These are phyloP conservation scores for Neurospora terricola DNA, from an alignment of 495 filamentous ascomycete genomes.

Conservation along the genomic window DNA sequence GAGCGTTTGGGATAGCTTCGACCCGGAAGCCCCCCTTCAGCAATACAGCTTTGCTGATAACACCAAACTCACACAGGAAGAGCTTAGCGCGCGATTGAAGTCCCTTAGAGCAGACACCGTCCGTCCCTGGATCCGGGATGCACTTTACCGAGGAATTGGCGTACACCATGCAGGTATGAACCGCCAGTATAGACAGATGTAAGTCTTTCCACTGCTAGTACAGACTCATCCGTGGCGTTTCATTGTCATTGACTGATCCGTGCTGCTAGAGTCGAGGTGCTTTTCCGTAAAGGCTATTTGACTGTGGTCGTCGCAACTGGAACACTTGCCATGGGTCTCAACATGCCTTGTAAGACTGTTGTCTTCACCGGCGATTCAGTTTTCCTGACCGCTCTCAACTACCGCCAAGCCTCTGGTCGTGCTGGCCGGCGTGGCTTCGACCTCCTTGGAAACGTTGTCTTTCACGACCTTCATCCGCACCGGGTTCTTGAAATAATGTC, in stretches of 20 bases:
- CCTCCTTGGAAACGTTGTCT: constrained; percentile 69
- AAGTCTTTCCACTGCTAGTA: background rate
- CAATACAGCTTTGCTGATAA: constrained; percentile 57
- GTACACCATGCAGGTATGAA: constrained; percentile 76
- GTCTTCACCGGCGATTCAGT: constrained; percentile 66
- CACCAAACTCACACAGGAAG: constrained; percentile 39
- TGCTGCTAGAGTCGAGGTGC: constrained; percentile 46
- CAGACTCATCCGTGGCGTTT: background rate
- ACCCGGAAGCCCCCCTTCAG: constrained; percentile 51
- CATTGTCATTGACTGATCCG: constrained; percentile 13
- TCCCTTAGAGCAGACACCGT: constrained; percentile 38
- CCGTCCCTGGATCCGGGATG: constrained; percentile 37
- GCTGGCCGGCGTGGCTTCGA: constrained; percentile 75
- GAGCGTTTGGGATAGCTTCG: constrained; percentile 48
- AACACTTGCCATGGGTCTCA: constrained; percentile 67
- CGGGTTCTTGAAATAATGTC: constrained; percentile 57
- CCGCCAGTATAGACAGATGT: constrained; percentile 56
- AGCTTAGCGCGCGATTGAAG: constrained; percentile 40
- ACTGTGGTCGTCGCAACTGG: constrained; percentile 70
- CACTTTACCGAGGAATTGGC: constrained; percentile 55
- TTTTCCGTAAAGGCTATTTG: constrained; percentile 65
- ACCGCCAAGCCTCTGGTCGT: constrained; percentile 65
- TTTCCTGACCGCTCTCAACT: constrained; percentile 63
- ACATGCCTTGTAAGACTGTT: constrained; percentile 78
- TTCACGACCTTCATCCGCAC: constrained; percentile 45